Evolutionary conservation across 768 basidiomycete species (phyloP).

Genomic region (Sporobolomyces phaffii): DNA sequence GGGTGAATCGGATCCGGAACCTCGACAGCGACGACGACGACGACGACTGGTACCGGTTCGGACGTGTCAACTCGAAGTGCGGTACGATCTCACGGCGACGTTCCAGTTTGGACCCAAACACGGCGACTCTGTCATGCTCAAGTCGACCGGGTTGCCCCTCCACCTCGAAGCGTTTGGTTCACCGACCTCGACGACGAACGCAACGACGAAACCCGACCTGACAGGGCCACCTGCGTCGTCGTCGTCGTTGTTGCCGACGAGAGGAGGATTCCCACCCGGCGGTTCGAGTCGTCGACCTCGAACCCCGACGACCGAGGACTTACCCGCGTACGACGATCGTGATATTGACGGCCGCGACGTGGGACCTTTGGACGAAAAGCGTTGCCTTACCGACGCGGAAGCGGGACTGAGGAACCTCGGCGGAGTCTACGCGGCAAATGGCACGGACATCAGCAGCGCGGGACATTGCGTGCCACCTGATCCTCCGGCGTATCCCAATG

Average conservation of each 20-base stretch:
- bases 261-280: no score
- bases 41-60: neutral
- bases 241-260: no score
- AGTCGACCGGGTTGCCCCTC: neutral
- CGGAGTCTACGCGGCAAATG: no score
- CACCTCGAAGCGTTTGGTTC: neutral
- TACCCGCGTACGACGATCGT: neutral
- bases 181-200: neutral
- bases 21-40: neutral
- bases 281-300: neutral
- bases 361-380: neutral
- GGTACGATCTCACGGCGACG: constrained; percentile 4
- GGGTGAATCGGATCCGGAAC: neutral
- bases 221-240: neutral
- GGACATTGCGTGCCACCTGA: neutral
- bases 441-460: no score
- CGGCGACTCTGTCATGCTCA: neutral
- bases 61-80: constrained; percentile 1
- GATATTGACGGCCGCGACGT: neutral
- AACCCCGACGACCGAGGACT: neutral
- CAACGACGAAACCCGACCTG: neutral
- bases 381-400: neutral
- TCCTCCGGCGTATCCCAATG: neutral
- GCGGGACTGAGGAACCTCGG: no score
- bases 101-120: neutral